Evolutionary conservation across 768 basidiomycete species (phyloP).

Genomic region (Tylopilus felleus): DNA sequence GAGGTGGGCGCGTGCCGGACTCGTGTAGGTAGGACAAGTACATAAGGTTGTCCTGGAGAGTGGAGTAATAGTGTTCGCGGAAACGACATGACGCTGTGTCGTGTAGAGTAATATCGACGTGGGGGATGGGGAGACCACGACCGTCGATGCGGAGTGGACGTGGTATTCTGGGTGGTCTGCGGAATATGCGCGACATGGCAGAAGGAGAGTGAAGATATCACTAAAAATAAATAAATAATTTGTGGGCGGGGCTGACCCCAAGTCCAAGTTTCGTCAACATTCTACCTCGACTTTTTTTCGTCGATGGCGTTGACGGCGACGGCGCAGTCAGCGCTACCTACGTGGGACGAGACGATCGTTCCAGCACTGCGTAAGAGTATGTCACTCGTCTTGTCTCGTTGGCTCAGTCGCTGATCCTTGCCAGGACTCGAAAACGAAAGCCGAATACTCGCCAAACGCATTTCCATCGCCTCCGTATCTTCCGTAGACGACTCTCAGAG

Average conservation of each 20-base stretch:
- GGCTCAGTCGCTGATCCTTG: not conserved
- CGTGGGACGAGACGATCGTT: constrained; percentile 83
- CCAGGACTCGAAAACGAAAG: constrained; percentile 81
- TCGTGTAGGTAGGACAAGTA: constrained; percentile 93
- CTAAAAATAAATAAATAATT: constrained; percentile 4
- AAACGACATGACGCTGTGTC: constrained; percentile 73
- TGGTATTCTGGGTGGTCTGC: constrained; percentile 46
- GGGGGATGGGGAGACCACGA: constrained; percentile 69
- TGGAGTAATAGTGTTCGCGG: constrained; percentile 77
- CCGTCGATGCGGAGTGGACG: constrained; percentile 47
- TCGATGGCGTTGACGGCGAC: constrained; percentile 42
- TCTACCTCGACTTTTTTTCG: constrained; percentile 1
- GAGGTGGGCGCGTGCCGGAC: constrained; percentile 47
- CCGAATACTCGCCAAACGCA: constrained; percentile 68
- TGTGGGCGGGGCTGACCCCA: constrained; percentile 2
- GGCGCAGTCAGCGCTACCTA: constrained; percentile 39
- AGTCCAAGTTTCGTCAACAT: too few relatives aligned
- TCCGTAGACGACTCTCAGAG: constrained; percentile 46
- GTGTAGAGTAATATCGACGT: constrained; percentile 60
- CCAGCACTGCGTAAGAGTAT: constrained; percentile 77
- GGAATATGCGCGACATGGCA: constrained; percentile 42
- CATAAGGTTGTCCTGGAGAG: constrained; percentile 84
- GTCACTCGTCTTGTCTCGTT: constrained; percentile 10
- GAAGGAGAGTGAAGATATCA: not conserved
- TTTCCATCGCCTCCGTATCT: constrained; percentile 69